Evolutionary conservation across 345 rosid genomes (phyloP).

Genomic region (Raphanus sativus): DNA sequence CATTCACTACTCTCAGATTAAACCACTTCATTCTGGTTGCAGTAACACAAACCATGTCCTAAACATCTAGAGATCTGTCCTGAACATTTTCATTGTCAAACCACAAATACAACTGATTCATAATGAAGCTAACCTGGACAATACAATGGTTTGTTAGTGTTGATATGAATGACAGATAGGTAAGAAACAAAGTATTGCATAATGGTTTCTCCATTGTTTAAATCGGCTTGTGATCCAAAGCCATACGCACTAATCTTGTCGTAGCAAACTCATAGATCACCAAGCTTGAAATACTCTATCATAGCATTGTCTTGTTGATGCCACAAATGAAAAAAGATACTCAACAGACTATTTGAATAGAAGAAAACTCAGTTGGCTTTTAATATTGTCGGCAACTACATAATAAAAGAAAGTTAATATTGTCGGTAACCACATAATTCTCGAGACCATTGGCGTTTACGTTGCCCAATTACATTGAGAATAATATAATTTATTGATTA

Average conservation of each 20-base stretch:
- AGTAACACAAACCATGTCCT: background rate
- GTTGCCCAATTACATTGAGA: too few species aligned
- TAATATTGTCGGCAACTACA: too few species aligned
- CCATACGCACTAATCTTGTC: slow-evolving; percentile 78
- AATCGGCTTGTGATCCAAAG: slow-evolving; percentile 41
- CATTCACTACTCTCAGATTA: slow-evolving; percentile 57
- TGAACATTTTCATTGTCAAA: background rate
- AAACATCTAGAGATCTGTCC: background rate
- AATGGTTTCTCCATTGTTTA: slow-evolving; percentile 42
- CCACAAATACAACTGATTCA: background rate
- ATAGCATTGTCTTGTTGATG: background rate
- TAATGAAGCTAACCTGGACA: slow-evolving; percentile 49
- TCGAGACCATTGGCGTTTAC: too few species aligned
- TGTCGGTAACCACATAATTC: too few species aligned
- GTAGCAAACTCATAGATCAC: slow-evolving; percentile 69
- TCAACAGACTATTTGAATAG: background rate
- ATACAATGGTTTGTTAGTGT: slow-evolving; percentile 43
- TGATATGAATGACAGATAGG: slow-evolving; percentile 65
- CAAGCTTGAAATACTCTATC: slow-evolving; percentile 54
- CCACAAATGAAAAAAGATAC: background rate
- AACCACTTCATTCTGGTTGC: slow-evolving; percentile 38
- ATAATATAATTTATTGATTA: too few species aligned
- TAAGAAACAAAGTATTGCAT: slow-evolving; percentile 67
- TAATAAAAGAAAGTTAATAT: too few species aligned
- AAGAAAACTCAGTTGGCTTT: too few species aligned